Evolutionary conservation across 2,329 filamentous ascomycete species (phyloP).

Genomic region (Colletotrichum euphorbiae): DNA sequence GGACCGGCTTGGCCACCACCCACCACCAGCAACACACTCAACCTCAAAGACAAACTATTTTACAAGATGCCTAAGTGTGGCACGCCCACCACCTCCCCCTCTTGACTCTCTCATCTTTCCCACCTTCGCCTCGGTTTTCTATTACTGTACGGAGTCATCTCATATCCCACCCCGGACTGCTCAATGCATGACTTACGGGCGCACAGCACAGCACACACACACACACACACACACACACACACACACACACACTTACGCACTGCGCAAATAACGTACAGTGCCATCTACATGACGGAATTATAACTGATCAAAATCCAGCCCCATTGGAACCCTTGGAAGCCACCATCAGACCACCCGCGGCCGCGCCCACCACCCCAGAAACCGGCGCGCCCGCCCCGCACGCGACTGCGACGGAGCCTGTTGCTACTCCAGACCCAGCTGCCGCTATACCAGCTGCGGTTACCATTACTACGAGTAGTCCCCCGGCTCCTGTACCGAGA

Average conservation of each 20-base stretch:
- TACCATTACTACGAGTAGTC: constrained; percentile 1
- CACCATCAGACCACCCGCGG: constrained; percentile 37
- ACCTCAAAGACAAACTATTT: neutral
- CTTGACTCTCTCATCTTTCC: constrained; percentile 5
- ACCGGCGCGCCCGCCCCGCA: constrained; percentile 38
- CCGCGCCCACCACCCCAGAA: constrained; percentile 36
- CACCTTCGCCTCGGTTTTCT: constrained; percentile 5
- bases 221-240: neutral
- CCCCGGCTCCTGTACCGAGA: constrained; percentile 18
- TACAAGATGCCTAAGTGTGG: constrained; percentile 30
- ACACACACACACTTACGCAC: neutral
- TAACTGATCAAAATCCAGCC: constrained; percentile 35
- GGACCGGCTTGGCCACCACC: constrained; percentile 29
- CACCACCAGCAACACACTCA: neutral
- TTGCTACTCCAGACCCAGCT: constrained; percentile 36
- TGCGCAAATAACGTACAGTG: constrained; percentile 16
- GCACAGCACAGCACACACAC: constrained; percentile 3
- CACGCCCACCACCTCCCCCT: constrained; percentile 6
- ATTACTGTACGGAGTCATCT: constrained; percentile 10
- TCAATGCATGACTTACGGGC: constrained; percentile 21
- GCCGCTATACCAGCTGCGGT: constrained; percentile 23
- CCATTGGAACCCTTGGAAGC: constrained; percentile 34
- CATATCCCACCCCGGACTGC: constrained; percentile 8
- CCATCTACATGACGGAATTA: constrained; percentile 25
- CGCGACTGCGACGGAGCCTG: constrained; percentile 18